Conservation (phyloP, 768 basidiomycete genomes). For the Russula emetica region DNA sequence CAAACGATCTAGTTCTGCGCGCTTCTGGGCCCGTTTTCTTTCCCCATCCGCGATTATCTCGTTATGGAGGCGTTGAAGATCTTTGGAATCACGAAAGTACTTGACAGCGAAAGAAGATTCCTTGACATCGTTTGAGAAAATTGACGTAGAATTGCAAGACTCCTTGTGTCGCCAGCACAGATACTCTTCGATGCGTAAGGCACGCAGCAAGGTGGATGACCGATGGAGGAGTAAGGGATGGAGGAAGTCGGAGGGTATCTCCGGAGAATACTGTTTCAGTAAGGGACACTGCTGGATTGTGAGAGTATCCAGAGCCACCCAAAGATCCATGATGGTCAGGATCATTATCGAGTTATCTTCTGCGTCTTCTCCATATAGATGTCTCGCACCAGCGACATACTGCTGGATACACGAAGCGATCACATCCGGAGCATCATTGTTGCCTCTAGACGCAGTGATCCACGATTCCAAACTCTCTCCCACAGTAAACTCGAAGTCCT, state of each 20-base stretch:
- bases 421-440: background rate
- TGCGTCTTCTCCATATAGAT: constrained; percentile 13
- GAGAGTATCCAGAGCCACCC: constrained; percentile 45
- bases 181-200: constrained; percentile 18
- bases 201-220: constrained; percentile 8
- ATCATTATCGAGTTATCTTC: constrained; percentile 39
- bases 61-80: background rate
- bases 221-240: constrained; percentile 42
- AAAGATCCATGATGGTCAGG: constrained; percentile 45
- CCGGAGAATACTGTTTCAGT: constrained; percentile 44
- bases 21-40: constrained; percentile 1
- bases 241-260: constrained; percentile 39
- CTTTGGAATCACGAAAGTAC: constrained; percentile 8
- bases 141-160: background rate
- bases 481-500: constrained; percentile 18
- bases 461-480: constrained; percentile 2
- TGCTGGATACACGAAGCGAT: constrained; percentile 19
- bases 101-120: constrained; percentile 12
- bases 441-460: background rate
- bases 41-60: background rate
- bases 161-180: constrained; percentile 3
- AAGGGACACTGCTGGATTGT: constrained; percentile 37
- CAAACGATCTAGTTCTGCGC: background rate
- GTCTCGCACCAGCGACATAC: constrained; percentile 6
- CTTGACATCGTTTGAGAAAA: constrained; percentile 7